phyloP scores from a whole-genome alignment of 2,329 filamentous ascomycete species.

The Zalaria obscura region DNA sequence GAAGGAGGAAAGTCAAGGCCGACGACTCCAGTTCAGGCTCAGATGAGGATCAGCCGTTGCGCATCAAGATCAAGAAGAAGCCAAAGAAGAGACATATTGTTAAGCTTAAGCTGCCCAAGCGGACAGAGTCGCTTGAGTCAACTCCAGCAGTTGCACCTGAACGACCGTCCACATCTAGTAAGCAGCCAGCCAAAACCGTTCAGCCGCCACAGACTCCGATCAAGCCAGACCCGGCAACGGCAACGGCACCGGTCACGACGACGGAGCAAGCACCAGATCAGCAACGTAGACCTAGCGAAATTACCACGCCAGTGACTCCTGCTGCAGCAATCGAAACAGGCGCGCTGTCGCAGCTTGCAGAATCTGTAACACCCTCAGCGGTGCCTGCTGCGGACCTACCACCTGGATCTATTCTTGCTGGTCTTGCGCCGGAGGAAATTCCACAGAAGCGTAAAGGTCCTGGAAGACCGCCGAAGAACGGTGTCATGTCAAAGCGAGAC shows the following conservation, averaged over 20 bases:
- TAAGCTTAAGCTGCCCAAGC: slow-evolving; percentile 13
- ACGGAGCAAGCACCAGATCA: slow-evolving; percentile 2
- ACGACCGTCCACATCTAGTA: slow-evolving; percentile 5
- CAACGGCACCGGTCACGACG: neutral
- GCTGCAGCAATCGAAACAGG: slow-evolving; percentile 1
- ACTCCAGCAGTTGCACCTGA: neutral
- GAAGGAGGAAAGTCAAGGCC: slow-evolving; percentile 32
- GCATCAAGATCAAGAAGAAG: slow-evolving; percentile 9
- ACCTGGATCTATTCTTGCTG: slow-evolving; percentile 16
- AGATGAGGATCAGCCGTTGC: slow-evolving; percentile 3
- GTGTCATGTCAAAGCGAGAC: slow-evolving; percentile 69
- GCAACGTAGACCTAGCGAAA: neutral
- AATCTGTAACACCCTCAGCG: slow-evolving; percentile 4
- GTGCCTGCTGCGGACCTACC: slow-evolving; percentile 6
- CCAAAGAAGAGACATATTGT: slow-evolving; percentile 5
- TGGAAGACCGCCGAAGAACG: slow-evolving; percentile 70
- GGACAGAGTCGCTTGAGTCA: slow-evolving; percentile 1
- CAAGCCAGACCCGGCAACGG: slow-evolving; percentile 2
- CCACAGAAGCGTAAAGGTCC: slow-evolving; percentile 58
- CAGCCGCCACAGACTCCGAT: slow-evolving; percentile 9
- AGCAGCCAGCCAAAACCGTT: slow-evolving; percentile 5
- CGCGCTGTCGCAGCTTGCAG: neutral
- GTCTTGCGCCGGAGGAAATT: slow-evolving; percentile 19
- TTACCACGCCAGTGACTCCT: slow-evolving; percentile 2
- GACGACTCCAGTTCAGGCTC: slow-evolving; percentile 35